Evolutionary conservation across 257 asterid genomes (phyloP).

Genomic region (Osmanthus fragrans): DNA sequence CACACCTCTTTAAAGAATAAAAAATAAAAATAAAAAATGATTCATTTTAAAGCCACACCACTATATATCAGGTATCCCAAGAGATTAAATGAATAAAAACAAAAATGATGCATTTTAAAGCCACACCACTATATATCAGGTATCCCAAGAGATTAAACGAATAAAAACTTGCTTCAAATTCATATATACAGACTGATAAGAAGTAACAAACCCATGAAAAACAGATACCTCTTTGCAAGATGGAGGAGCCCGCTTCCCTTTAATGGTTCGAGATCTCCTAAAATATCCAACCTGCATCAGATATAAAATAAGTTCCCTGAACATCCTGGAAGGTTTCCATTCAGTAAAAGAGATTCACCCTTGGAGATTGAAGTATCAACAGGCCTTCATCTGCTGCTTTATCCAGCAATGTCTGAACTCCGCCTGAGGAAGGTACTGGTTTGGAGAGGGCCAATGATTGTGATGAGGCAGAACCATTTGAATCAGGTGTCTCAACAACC

Average conservation of each 20-base stretch:
- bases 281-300: conserved; percentile 80
- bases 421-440: conserved; percentile 43
- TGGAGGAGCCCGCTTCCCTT: conserved; percentile 78
- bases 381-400: conserved; percentile 78
- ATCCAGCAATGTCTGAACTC: conserved; percentile 44
- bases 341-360: conserved; percentile 32
- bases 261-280: conserved; percentile 83
- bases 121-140: neutral
- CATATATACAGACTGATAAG: neutral
- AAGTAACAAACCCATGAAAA: neutral
- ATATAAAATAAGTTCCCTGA: conserved; percentile 17
- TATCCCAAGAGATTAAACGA: neutral
- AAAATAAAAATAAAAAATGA: neutral
- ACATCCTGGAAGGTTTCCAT: neutral
- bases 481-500: conserved; percentile 40
- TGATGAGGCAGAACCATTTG: conserved; percentile 69
- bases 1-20: conserved; percentile 6
- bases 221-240: conserved; percentile 76
- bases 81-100: neutral
- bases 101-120: conserved; percentile 1
- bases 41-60: neutral
- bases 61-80: neutral
- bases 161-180: neutral
- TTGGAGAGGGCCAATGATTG: conserved; percentile 58
- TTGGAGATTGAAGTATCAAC: conserved; percentile 74